These are phyloP conservation scores for Blastobotrys arbuscula DNA, from an alignment of 1,139 yeast species.

Conservation along the genomic window DNA sequence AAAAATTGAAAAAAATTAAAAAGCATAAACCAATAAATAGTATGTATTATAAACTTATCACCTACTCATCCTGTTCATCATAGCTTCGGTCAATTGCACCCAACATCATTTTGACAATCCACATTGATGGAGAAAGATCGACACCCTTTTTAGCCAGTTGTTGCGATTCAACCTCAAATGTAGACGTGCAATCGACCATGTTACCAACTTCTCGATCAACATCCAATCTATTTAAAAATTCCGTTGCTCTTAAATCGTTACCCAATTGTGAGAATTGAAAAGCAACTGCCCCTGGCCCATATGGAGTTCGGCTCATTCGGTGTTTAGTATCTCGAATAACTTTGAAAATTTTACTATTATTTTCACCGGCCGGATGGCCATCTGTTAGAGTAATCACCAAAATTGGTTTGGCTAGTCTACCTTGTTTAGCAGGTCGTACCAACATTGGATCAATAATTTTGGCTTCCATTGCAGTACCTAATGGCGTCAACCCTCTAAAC, in stretches of 20 bases:
- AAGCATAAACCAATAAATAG: no score
- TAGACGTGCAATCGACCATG: constrained; percentile 34
- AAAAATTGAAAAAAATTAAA: no score
- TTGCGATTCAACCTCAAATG: constrained; percentile 34
- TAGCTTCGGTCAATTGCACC: constrained; percentile 32
- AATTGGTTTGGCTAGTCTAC: constrained; percentile 31
- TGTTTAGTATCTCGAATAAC: constrained; percentile 30
- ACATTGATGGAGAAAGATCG: constrained; percentile 30
- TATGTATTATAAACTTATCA: no score
- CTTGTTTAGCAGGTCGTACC: constrained; percentile 27
- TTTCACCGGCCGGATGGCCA: constrained; percentile 36
- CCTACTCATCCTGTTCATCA: constrained; percentile 30
- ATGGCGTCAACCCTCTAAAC: constrained; percentile 34
- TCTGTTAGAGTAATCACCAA: constrained; percentile 32
- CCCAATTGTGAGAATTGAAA: constrained; percentile 37
- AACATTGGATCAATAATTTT: constrained; percentile 33
- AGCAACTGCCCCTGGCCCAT: constrained; percentile 33
- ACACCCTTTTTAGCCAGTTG: constrained; percentile 33
- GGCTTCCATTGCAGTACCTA: constrained; percentile 29
- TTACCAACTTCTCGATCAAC: constrained; percentile 30
- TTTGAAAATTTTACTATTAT: constrained; percentile 24
- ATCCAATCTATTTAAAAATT: constrained; percentile 31
- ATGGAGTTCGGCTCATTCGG: constrained; percentile 23
- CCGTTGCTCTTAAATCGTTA: constrained; percentile 32
- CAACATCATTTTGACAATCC: constrained; percentile 32